Percentiles rank a stretch among this genome's conserved stretches.
Conservation (phyloP, 2,329 filamentous ascomycete genomes). For the Aspergillus fischeri region DNA sequence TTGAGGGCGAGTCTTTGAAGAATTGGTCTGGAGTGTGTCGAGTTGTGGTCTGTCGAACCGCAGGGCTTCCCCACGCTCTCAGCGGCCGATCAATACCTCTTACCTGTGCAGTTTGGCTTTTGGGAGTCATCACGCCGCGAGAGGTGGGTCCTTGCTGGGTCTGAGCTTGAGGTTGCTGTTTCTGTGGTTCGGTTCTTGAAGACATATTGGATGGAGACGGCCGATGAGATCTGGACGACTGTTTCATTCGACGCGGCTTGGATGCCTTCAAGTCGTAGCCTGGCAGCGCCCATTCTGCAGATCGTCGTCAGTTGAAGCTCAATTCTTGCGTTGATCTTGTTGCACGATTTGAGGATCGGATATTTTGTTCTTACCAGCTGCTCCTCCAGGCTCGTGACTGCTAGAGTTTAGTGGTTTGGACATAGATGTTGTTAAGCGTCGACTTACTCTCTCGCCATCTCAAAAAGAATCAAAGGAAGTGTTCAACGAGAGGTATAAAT, state of each 20-base stretch:
- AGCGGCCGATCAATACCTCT: not conserved
- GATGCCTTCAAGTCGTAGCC: slow-evolving; percentile 15
- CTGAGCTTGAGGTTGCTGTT: not conserved
- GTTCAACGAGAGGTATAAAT: not conserved
- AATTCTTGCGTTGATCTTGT: not conserved
- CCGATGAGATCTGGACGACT: not conserved
- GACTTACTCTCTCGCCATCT: slow-evolving; percentile 3
- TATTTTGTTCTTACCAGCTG: slow-evolving; percentile 17
- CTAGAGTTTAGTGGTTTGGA: not conserved
- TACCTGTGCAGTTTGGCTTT: not conserved
- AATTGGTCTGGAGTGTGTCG: slow-evolving; percentile 7
- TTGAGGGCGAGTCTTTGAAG: slow-evolving; percentile 21
- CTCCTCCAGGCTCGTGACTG: slow-evolving; percentile 20
- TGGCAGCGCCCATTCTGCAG: slow-evolving; percentile 20
- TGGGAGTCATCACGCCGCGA: not conserved
- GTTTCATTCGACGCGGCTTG: not conserved
- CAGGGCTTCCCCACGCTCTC: slow-evolving; percentile 6
- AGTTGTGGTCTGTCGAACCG: slow-evolving; percentile 1
- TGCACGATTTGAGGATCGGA: not conserved
- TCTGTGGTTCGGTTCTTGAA: slow-evolving; percentile 1
- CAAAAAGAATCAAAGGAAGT: not conserved
- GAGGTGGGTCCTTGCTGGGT: not conserved
- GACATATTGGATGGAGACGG: not conserved
- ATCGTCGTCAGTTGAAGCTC: not conserved
- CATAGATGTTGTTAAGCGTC: not conserved